A percentile compares a stretch with the other conserved stretches of the same genome.
These are phyloP conservation scores for Pleurotus tuoliensis DNA, from an alignment of 768 basidiomycete species.

Conservation along the genomic window DNA sequence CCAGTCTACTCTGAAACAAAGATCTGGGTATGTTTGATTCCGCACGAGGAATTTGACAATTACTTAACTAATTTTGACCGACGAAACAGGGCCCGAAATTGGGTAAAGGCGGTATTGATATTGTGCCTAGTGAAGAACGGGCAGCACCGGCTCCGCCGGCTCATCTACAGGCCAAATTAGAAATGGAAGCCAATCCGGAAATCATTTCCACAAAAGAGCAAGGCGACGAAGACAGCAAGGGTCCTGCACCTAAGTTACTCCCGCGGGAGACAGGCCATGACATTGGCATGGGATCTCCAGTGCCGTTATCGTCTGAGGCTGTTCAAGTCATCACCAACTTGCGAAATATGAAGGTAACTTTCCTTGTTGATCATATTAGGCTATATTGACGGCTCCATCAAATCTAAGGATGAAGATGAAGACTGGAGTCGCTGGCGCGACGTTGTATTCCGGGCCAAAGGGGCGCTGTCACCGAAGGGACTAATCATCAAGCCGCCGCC, in stretches of 20 bases:
- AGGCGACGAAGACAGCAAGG: constrained; percentile 9
- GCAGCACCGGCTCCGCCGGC: constrained; percentile 55
- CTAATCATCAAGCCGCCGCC: constrained; percentile 49
- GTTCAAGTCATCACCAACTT: constrained; percentile 74
- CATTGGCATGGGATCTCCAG: constrained; percentile 85
- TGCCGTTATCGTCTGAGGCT: constrained; percentile 72
- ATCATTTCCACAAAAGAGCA: constrained; percentile 25
- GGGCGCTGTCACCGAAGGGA: constrained; percentile 42
- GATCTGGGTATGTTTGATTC: constrained; percentile 58
- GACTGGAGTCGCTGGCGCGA: constrained; percentile 90
- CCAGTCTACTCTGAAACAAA: constrained; percentile 81
- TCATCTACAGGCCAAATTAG: constrained; percentile 37
- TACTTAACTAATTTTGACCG: background rate
- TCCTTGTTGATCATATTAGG: background rate
- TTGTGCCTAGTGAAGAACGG: constrained; percentile 62
- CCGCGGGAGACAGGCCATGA: constrained; percentile 85
- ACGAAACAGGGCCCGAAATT: constrained; percentile 56
- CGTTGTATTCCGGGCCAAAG: constrained; percentile 76
- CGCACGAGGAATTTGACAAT: too few species aligned
- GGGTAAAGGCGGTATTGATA: constrained; percentile 80
- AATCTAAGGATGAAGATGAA: constrained; percentile 73
- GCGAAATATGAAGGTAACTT: constrained; percentile 74
- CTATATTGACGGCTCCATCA: background rate
- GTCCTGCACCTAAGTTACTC: constrained; percentile 39
- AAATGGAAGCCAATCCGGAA: constrained; percentile 44